phyloP scores from a whole-genome alignment of 192 early-diverging fungal genomes.

The Pilobolus umbonatus region DNA sequence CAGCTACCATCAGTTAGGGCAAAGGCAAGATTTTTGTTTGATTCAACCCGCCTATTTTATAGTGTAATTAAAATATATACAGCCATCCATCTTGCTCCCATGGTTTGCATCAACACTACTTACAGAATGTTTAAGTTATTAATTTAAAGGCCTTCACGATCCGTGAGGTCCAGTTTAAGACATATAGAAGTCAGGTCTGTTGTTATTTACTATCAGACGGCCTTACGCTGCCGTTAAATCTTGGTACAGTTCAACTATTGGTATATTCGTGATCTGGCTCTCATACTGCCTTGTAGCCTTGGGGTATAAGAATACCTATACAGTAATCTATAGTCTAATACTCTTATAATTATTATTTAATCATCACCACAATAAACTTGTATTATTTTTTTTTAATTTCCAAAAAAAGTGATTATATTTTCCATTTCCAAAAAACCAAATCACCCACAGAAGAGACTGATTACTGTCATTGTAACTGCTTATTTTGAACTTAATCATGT shows the following conservation, averaged over 20 bases:
- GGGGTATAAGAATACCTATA: no score
- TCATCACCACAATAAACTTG: no score
- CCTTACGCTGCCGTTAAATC: not conserved
- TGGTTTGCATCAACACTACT: not conserved
- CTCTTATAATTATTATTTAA: no score
- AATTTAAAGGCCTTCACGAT: not conserved
- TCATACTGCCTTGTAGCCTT: no score
- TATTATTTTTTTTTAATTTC: no score
- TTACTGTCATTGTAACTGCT: not conserved
- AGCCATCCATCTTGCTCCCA: not conserved
- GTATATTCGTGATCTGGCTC: no score
- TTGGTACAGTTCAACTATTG: not conserved
- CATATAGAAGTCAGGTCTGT: no score
- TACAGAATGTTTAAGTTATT: not conserved
- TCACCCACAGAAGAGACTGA: not conserved
- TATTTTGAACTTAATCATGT: not conserved
- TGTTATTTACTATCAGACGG: not conserved
- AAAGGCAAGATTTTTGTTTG: not conserved
- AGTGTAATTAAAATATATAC: not conserved
- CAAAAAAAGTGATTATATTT: no score
- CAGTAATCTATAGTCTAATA: no score
- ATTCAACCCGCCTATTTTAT: not conserved
- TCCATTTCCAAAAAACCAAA: no score
- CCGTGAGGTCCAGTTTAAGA: not conserved
- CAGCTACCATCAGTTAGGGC: not conserved